phyloP scores from a whole-genome alignment of 768 basidiomycete genomes.

The Flagelloscypha sp. region DNA sequence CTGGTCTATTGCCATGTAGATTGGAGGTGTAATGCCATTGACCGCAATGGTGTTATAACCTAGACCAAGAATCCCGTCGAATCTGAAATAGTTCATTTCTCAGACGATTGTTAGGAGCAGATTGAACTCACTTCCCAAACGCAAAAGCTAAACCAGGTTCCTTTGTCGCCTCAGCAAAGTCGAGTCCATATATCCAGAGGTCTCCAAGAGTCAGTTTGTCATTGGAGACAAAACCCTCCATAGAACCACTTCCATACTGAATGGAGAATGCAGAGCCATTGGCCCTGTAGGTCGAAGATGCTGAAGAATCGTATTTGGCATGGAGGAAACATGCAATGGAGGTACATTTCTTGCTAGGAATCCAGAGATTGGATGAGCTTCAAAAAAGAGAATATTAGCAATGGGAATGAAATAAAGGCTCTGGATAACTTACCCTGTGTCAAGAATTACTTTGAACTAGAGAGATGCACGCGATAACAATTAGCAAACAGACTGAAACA shows the following conservation, averaged over 20 bases:
- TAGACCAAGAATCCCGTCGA: conserved; percentile 92
- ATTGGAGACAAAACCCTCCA: conserved; percentile 91
- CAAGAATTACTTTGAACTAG: conserved; percentile 90
- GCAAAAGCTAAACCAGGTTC: conserved; percentile 98
- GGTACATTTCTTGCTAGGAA: conserved; percentile 74
- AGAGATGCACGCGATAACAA: too few relatives aligned
- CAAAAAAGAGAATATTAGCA: too few relatives aligned
- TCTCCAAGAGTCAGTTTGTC: conserved; percentile 81
- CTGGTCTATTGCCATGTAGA: conserved; percentile 87
- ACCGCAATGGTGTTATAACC: conserved; percentile 95
- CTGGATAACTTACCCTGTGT: conserved; percentile 57
- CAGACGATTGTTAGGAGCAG: too few relatives aligned
- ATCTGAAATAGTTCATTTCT: conserved; percentile 50
- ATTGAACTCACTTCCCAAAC: conserved; percentile 71
- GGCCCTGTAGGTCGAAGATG: conserved; percentile 79
- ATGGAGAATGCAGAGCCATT: conserved; percentile 89
- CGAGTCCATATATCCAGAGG: conserved; percentile 59
- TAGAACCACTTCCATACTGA: conserved; percentile 91
- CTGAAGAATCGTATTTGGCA: conserved; percentile 74
- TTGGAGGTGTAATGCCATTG: conserved; percentile 86
- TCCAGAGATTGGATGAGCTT: conserved; percentile 93
- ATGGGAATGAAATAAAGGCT: conserved; percentile 1
- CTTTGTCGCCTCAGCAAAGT: conserved; percentile 93
- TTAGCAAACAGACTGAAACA: conserved; percentile 2
- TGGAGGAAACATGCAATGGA: conserved; percentile 95